Percentiles rank a stretch among this genome's conserved stretches.
phyloP scores from a whole-genome alignment of 2,329 filamentous ascomycete species.

The Septoria linicola region DNA sequence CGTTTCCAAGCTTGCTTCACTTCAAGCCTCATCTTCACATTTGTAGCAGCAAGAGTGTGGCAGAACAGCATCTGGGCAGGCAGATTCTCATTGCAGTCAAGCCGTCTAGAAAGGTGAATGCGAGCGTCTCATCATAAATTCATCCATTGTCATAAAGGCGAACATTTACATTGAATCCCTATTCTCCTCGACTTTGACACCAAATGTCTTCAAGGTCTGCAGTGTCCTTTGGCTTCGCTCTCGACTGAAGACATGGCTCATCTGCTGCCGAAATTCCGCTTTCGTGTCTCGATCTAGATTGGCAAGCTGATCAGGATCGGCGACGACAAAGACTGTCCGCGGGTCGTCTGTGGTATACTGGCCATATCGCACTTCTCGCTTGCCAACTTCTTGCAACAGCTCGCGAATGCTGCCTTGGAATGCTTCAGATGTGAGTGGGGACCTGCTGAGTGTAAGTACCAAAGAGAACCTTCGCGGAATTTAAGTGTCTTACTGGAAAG shows the following conservation, averaged over 20 bases:
- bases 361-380: background rate
- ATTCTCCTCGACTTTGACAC: background rate
- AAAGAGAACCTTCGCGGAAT: background rate
- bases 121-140: too few species aligned
- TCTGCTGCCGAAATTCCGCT: background rate
- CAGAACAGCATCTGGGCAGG: too few species aligned
- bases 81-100: too few species aligned
- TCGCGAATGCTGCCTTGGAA: conserved; percentile 1
- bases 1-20: too few species aligned
- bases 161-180: background rate
- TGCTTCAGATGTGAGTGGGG: conserved; percentile 2
- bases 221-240: background rate
- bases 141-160: too few species aligned
- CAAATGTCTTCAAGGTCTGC: background rate
- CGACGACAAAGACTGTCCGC: background rate
- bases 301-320: background rate
- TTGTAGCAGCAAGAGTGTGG: too few species aligned
- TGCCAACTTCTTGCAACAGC: background rate
- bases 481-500: conserved; percentile 24
- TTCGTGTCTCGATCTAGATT: background rate
- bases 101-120: too few species aligned
- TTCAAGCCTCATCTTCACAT: too few species aligned
- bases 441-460: background rate
- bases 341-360: background rate
- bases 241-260: background rate